Base-by-base conservation (phyloP, 2,329 filamentous ascomycete species). In the Metarhizium brunneum region DNA sequence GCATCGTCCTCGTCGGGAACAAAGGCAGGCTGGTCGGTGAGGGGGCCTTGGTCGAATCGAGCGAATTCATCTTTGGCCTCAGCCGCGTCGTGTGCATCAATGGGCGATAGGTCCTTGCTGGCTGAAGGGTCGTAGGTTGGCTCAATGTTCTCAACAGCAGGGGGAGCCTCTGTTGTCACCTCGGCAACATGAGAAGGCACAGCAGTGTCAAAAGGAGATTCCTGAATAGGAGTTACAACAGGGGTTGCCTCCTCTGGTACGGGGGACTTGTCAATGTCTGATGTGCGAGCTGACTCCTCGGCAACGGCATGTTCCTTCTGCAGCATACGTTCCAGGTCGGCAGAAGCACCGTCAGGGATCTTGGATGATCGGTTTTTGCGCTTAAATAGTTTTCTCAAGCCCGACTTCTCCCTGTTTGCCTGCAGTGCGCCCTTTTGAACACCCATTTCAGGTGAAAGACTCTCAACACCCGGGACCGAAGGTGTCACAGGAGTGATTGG, bases 21-120 rank as follows among this genome's bases (percentile, higher is more conserved):
- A 65, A 95, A 95, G 1, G 91, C 89, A 3, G 94, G 92, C 68
- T 94, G 88, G 56, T 97, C 91, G 10, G 82, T 71, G 29, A 96
- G 79, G 2, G 94, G 94, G 2, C 92, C 94, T 72, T 97, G 92
- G 65, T 94, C 88, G 66, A 97, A 97, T 29, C 76, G 78, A 16
- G 80, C 74, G 61, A 84, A 84, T 55, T 85, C 85, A 11, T 79
- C 71, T 36, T 77, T 74, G n/a, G 83, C 81, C 61, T 86, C 79
- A 47, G 73, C 71, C 7, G 77, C 79, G 59, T 88, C 82, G 8
- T 73, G 71, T 1, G 78, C 84, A 63, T 83, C 81, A 40, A 86
- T 76, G 4, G 79, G 81, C 6, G 87, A 86, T 40, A 73, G 71
- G 29, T 78, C 73, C 16, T 77, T 72, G 11, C 56, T 58, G 43